A percentile compares a stretch with the other conserved stretches of the same genome.
Conservation (phyloP, 2,329 filamentous ascomycete species). For the Coniochaeta ligniaria region DNA sequence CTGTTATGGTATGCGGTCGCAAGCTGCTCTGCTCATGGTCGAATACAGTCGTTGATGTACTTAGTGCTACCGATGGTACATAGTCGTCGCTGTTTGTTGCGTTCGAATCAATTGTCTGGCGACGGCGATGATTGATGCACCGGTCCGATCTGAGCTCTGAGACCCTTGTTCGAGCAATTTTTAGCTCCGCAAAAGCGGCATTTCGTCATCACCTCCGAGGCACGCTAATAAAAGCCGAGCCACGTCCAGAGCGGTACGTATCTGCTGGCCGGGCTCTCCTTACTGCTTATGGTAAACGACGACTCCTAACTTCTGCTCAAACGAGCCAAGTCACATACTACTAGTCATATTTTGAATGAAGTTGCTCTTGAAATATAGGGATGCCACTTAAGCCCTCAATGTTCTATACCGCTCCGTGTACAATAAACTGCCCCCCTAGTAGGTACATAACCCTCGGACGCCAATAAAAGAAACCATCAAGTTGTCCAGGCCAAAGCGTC, state of each 20-base stretch:
- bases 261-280: too few relatives aligned
- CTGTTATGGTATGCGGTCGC: slow-evolving; percentile 11
- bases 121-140: not conserved
- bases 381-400: not conserved
- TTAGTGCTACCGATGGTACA: not conserved
- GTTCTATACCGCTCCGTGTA: not conserved
- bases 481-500: not conserved
- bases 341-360: not conserved
- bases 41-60: not conserved
- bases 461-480: not conserved
- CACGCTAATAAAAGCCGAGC: slow-evolving; percentile 1
- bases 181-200: slow-evolving; percentile 8
- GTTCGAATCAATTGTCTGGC: not conserved
- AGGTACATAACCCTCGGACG: not conserved
- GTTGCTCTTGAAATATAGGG: not conserved
- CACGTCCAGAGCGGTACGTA: not conserved
- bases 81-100: not conserved
- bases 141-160: not conserved
- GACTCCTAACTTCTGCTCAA: not conserved
- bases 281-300: too few relatives aligned
- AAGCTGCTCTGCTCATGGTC: slow-evolving; percentile 2
- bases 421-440: not conserved
- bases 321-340: not conserved
- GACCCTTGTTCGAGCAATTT: slow-evolving; percentile 1
- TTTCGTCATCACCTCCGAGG: slow-evolving; percentile 11